Conservation (phyloP, 805 yeast species). For the Candida yuanshanica region DNA sequence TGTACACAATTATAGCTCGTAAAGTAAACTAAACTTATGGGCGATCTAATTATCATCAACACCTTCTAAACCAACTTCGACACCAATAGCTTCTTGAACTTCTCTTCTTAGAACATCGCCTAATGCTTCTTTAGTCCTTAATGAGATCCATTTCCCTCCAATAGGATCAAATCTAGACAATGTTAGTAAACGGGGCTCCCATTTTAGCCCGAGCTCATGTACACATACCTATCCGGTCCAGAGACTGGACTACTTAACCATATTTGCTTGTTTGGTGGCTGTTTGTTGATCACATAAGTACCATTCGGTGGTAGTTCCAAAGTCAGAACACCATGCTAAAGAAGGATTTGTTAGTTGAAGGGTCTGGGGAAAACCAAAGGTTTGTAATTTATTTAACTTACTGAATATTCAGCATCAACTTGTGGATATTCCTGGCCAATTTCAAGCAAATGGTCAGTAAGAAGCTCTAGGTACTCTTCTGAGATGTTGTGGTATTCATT, state of each 20-base stretch:
- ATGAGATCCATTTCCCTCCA: conserved; percentile 70
- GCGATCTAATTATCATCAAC: conserved; percentile 10
- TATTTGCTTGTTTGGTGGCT: conserved; percentile 95
- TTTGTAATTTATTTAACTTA: too few species aligned
- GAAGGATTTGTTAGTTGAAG: conserved; percentile 3
- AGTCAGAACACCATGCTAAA: conserved; percentile 76
- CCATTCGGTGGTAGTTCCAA: conserved; percentile 67
- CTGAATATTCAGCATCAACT: conserved; percentile 68
- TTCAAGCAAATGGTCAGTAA: conserved; percentile 62
- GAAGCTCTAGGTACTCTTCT: conserved; percentile 60
- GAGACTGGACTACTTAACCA: conserved; percentile 93
- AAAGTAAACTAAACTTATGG: neutral
- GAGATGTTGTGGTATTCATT: conserved; percentile 60
- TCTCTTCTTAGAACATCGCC: conserved; percentile 49
- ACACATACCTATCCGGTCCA: conserved; percentile 64
- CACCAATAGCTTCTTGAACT: conserved; percentile 30
- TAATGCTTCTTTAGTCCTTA: conserved; percentile 54
- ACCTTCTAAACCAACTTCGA: conserved; percentile 18
- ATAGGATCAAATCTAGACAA: conserved; percentile 56
- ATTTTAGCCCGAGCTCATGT: neutral
- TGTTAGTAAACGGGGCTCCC: too few species aligned
- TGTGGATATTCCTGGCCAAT: conserved; percentile 58
- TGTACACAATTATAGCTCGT: neutral
- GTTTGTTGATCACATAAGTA: conserved; percentile 89
- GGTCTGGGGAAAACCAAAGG: too few species aligned